Evolutionary conservation across 768 basidiomycete genomes (phyloP).

Genomic region (Kondoa subrosea): DNA sequence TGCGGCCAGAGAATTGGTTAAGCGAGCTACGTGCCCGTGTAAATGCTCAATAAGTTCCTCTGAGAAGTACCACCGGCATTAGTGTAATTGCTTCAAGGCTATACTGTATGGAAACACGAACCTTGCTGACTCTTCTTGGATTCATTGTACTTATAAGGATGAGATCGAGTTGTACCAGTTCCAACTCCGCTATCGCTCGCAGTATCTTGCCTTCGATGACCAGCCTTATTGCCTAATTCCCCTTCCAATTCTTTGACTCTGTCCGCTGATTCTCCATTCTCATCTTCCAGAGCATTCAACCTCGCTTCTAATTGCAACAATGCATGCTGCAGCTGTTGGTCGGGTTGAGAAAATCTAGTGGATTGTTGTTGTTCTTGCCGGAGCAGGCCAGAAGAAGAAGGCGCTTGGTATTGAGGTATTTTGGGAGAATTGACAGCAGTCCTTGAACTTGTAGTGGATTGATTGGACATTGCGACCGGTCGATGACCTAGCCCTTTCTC

Average conservation of each 20-base stretch:
- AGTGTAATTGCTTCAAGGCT: not conserved
- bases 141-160: not conserved
- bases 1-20: constrained; percentile 7
- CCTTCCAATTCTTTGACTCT: constrained; percentile 24
- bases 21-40: constrained; percentile 10
- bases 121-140: not conserved
- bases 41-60: constrained; percentile 9
- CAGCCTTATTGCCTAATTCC: constrained; percentile 2
- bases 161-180: not conserved
- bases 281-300: constrained; percentile 18
- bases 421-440: not conserved
- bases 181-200: not conserved
- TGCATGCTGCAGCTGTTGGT: constrained; percentile 16
- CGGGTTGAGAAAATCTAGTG: constrained; percentile 2
- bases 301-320: constrained; percentile 12
- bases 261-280: constrained; percentile 20
- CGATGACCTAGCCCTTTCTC: not conserved
- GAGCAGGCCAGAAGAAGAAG: not conserved
- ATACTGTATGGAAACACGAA: not conserved
- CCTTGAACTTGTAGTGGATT: not conserved
- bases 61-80: no score
- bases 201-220: not conserved
- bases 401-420: not conserved
- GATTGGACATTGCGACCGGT: not conserved
- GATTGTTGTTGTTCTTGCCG: not conserved